Evolutionary conservation across 495 filamentous ascomycete species (phyloP).

Genomic region (Penicillium simplicissimum): DNA sequence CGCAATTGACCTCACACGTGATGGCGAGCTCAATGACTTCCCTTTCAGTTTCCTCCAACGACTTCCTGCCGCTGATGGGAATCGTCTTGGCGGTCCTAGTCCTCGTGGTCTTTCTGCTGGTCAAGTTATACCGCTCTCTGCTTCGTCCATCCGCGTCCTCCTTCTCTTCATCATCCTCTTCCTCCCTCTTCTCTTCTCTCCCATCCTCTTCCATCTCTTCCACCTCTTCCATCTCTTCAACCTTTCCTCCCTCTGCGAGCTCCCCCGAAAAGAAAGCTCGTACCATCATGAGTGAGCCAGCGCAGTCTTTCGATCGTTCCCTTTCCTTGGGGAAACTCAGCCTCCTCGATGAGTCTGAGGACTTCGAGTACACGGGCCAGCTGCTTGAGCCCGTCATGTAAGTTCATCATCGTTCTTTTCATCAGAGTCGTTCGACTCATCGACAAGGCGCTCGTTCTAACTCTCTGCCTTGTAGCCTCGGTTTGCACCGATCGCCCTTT

Average conservation of each 20-base stretch:
- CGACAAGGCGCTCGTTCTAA: background rate
- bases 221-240: background rate
- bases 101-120: too few species aligned
- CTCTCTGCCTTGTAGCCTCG: background rate
- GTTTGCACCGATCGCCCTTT: background rate
- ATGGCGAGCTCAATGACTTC: background rate
- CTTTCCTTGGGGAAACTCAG: background rate
- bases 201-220: background rate
- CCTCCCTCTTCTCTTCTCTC: background rate
- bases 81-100: too few species aligned
- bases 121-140: too few species aligned
- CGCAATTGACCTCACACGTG: background rate
- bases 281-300: background rate
- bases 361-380: background rate
- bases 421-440: background rate
- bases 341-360: background rate
- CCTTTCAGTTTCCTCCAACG: background rate
- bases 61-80: too few species aligned
- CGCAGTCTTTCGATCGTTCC: too few species aligned
- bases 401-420: background rate
- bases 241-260: background rate
- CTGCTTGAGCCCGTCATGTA: constrained; percentile 1
- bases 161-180: background rate
- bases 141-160: too few species aligned
- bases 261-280: background rate